phyloP scores from a whole-genome alignment of 441 rosid genomes.

The Arabidopsis hybrid region DNA sequence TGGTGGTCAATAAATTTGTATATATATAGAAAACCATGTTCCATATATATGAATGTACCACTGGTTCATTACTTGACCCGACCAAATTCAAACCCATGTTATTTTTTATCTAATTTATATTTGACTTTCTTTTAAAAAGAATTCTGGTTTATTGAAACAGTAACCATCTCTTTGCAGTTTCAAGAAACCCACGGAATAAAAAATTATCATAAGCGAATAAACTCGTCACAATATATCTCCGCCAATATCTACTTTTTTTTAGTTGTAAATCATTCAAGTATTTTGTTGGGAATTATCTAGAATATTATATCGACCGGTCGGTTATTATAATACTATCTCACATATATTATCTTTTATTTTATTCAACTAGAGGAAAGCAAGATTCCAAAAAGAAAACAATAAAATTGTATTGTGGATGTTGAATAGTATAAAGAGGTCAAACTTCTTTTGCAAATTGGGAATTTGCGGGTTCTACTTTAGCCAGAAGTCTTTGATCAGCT shows the following conservation, averaged over 20 bases:
- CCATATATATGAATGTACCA: constrained; percentile 27
- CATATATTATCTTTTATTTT: constrained; percentile 18
- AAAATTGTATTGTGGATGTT: not conserved
- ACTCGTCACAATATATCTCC: constrained; percentile 2
- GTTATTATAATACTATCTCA: constrained; percentile 21
- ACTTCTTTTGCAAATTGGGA: constrained; percentile 21
- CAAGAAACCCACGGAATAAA: constrained; percentile 22
- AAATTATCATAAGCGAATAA: constrained; percentile 20
- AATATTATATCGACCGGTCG: constrained; percentile 13
- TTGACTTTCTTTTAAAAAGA: constrained; percentile 16
- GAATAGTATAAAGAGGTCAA: constrained; percentile 36
- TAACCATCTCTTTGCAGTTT: constrained; percentile 3
- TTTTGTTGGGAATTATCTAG: constrained; percentile 12
- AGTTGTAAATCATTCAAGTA: constrained; percentile 32
- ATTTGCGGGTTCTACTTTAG: constrained; percentile 24
- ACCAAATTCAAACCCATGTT: constrained; percentile 34
- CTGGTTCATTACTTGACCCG: constrained; percentile 41
- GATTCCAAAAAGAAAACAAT: constrained; percentile 10
- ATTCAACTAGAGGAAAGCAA: constrained; percentile 15
- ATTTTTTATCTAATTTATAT: not conserved
- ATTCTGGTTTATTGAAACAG: constrained; percentile 18
- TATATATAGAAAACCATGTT: constrained; percentile 21
- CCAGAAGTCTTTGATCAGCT: constrained; percentile 32
- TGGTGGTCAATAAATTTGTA: constrained; percentile 35
- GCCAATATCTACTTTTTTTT: constrained; percentile 1